Percentiles rank a stretch among this genome's conserved stretches.
These are phyloP conservation scores for Globisporangium emineosum DNA, from an alignment of 352 stramenopile species.

Conservation along the genomic window DNA sequence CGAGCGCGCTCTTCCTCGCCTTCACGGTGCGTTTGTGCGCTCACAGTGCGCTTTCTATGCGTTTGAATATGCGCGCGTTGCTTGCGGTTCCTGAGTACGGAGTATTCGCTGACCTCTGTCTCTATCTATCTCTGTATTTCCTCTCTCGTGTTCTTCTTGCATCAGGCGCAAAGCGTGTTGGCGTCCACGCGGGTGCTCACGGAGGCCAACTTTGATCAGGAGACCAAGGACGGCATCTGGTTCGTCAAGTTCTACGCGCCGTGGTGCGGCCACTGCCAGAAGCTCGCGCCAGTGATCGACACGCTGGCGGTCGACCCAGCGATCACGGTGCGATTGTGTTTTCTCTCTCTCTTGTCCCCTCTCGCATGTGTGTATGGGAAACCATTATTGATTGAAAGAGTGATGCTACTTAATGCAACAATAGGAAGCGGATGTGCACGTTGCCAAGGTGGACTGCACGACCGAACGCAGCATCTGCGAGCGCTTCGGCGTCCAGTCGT, in stretches of 20 bases:
- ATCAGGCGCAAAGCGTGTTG: slow-evolving; percentile 18
- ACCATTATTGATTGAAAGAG: background rate
- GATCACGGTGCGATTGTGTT: slow-evolving; percentile 25
- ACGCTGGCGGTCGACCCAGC: slow-evolving; percentile 39
- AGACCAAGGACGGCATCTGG: slow-evolving; percentile 56
- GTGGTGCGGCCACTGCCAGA: slow-evolving; percentile 86
- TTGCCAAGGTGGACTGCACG: slow-evolving; percentile 82
- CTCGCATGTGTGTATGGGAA: background rate
- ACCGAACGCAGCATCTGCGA: slow-evolving; percentile 69
- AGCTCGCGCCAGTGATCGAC: slow-evolving; percentile 63
- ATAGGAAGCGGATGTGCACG: slow-evolving; percentile 34
- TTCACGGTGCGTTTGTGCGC: slow-evolving; percentile 17
- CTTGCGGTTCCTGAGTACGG: background rate
- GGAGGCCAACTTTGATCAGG: slow-evolving; percentile 55
- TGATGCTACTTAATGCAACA: background rate
- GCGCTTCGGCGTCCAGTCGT: slow-evolving; percentile 77
- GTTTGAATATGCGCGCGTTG: background rate
- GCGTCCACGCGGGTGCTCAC: slow-evolving; percentile 35
- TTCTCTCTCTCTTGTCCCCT: background rate
- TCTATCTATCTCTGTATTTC: background rate
- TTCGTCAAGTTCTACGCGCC: slow-evolving; percentile 86
- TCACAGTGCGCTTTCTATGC: background rate
- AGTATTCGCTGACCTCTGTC: background rate
- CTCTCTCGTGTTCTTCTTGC: background rate
- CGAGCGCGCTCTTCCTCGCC: slow-evolving; percentile 19